phyloP scores from a whole-genome alignment of 352 stramenopile genomes.

The Peronospora belbahrii region DNA sequence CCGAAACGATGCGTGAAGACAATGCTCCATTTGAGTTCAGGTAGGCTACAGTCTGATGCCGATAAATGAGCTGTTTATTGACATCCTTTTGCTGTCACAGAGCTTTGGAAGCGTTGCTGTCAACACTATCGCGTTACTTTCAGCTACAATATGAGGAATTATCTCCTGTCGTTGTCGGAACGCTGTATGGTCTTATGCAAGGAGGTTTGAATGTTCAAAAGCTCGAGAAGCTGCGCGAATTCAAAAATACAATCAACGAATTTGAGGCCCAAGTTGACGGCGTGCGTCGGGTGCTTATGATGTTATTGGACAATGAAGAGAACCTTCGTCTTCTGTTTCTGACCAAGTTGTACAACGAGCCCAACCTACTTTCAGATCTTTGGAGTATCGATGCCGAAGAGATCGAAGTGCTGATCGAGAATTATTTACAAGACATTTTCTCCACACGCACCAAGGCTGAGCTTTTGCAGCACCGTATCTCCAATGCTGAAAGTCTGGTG shows the following conservation, averaged over 20 bases:
- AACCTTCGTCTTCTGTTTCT: conserved; percentile 53
- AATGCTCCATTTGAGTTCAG: conserved; percentile 55
- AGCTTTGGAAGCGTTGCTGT: conserved; percentile 46
- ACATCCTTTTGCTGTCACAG: conserved; percentile 7
- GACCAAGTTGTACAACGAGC: conserved; percentile 55
- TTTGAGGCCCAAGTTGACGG: conserved; percentile 62
- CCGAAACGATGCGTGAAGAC: conserved; percentile 37
- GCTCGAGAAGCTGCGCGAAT: conserved; percentile 49
- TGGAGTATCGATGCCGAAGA: conserved; percentile 68
- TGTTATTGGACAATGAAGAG: conserved; percentile 63
- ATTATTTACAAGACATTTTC: conserved; percentile 77
- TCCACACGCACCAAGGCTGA: conserved; percentile 60
- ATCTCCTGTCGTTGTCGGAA: conserved; percentile 26
- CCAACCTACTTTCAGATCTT: conserved; percentile 38
- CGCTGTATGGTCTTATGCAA: conserved; percentile 38
- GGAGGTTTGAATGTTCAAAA: conserved; percentile 39
- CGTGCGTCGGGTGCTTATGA: conserved; percentile 55
- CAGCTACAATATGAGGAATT: conserved; percentile 41
- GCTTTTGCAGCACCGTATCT: conserved; percentile 67
- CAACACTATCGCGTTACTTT: conserved; percentile 47
- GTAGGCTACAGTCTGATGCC: conserved; percentile 15
- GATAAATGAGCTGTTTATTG: neutral
- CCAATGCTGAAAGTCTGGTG: conserved; percentile 75
- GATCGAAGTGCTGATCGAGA: conserved; percentile 68
- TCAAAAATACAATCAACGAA: conserved; percentile 69